Base-by-base conservation (phyloP, 768 basidiomycete species). In the Leccinum arenicola region DNA sequence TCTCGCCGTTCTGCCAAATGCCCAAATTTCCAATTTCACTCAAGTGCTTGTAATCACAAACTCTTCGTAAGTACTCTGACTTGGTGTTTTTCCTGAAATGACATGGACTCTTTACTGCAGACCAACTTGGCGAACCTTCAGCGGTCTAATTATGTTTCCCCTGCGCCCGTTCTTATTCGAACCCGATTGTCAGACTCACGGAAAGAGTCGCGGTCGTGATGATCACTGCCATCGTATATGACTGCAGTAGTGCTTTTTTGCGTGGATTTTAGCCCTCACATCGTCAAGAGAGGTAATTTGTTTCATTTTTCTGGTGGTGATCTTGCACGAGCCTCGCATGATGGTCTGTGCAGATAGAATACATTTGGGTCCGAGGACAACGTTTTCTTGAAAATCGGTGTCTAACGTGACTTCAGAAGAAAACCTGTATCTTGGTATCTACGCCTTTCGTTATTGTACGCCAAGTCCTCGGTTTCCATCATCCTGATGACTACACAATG, bases 321-420 rank as follows among this genome's bases (percentile, higher is more conserved):
- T n/a, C 43, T 25, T 23, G 17, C 23, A 19, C 35, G 1, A 48
- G 17, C 33, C 23, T 27, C 6, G 33, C 4, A 14, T 11, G 29
- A 31, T 31, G 31, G 15, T 5, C 1, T 27, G n/a, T 6, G 23
- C 5, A 65, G 64, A n/a, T 66, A 31, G 38, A 63, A 52, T 55
- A 62, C 12, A 5, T 65, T 25, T 65, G 64, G 64, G 64, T 66
- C 1, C 1, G 64, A 49, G 11, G 31, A 31, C 3, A 29, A 15
- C 1, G 10, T 19, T 38, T 23, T 6, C n/a, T 23, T 19, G 8
- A 23, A 14, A 7, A 8, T 45, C 14, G 38, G 19, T 49, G 25
- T 25, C 33, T 65, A 36, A 65, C 31, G 19, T 31, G 17, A 27
- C 33, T 23, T 6, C 11, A 65, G 64, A 50, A 25, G 9, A 17